A percentile compares a stretch with the other conserved stretches of the same genome.
phyloP scores from a whole-genome alignment of 2,329 filamentous ascomycete genomes.

The Hymenoscyphus scutula region DNA sequence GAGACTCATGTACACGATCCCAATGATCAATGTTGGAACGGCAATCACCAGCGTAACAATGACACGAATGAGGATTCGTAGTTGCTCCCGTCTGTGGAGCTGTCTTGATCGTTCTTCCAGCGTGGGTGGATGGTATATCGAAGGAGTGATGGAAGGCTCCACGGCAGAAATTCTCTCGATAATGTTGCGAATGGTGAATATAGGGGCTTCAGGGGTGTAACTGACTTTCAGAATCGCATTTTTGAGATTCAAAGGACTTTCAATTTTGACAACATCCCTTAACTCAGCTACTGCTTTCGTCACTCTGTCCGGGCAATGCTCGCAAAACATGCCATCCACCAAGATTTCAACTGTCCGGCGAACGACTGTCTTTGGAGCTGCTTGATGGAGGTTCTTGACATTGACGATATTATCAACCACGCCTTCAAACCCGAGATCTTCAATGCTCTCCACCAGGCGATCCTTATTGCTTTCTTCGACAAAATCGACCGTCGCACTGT shows the following conservation, averaged over 20 bases:
- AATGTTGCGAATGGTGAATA: slow-evolving; percentile 74
- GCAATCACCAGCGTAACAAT: slow-evolving; percentile 66
- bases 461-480: slow-evolving; percentile 44
- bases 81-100: slow-evolving; percentile 70
- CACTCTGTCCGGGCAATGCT: slow-evolving; percentile 64
- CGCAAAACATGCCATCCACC: slow-evolving; percentile 73
- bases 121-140: slow-evolving; percentile 75
- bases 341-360: slow-evolving; percentile 54
- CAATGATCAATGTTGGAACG: slow-evolving; percentile 82
- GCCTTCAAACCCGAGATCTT: slow-evolving; percentile 66
- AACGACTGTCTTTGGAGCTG: background rate
- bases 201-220: slow-evolving; percentile 67
- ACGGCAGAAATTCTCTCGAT: slow-evolving; percentile 63
- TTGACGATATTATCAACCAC: slow-evolving; percentile 51
- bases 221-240: slow-evolving; percentile 67
- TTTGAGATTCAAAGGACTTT: slow-evolving; percentile 54
- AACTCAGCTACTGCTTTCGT: slow-evolving; percentile 53
- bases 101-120: slow-evolving; percentile 76
- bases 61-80: slow-evolving; percentile 66
- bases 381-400: slow-evolving; percentile 28
- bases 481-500: slow-evolving; percentile 50
- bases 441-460: slow-evolving; percentile 48
- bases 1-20: slow-evolving; percentile 88
- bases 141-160: slow-evolving; percentile 64
- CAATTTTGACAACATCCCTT: slow-evolving; percentile 46